Evolutionary conservation across 129 eudicot species (phyloP).

Genomic region (Saposhnikovia divaricata): DNA sequence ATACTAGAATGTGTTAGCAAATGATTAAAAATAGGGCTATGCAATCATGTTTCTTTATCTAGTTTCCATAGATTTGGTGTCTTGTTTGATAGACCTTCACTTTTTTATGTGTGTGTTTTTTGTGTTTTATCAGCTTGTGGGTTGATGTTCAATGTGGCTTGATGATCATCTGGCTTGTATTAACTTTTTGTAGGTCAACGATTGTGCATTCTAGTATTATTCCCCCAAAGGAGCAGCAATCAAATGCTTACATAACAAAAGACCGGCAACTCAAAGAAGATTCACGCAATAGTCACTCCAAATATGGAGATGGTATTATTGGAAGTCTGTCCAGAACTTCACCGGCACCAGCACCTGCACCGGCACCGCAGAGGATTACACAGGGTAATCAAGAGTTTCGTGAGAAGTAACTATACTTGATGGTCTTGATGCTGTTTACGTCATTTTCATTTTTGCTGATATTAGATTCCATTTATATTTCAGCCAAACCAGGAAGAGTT

Average conservation of each 20-base stretch:
- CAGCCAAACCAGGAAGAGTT: constrained; percentile 59
- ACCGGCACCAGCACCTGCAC: constrained; percentile 22
- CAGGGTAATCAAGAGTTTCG: constrained; percentile 17
- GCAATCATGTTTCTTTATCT: neutral
- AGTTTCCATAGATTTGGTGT: neutral
- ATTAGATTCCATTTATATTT: neutral
- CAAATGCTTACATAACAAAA: constrained; percentile 9
- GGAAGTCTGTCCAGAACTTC: constrained; percentile 19
- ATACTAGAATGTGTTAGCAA: neutral
- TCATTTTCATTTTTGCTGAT: neutral
- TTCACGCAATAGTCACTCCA: constrained; percentile 20
- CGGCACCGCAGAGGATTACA: constrained; percentile 26
- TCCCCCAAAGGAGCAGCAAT: constrained; percentile 27
- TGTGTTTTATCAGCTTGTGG: neutral
- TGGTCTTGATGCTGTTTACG: neutral
- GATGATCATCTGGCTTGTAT: neutral
- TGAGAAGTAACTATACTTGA: neutral
- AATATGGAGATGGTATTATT: constrained; percentile 20
- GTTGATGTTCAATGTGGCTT: constrained; percentile 1
- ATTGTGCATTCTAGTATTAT: constrained; percentile 36
- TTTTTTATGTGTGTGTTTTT: neutral
- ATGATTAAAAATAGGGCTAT: neutral
- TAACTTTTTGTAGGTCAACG: constrained; percentile 31
- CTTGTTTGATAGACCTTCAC: neutral
- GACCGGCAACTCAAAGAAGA: constrained; percentile 27